A percentile compares a stretch with the other conserved stretches of the same genome.
phyloP scores from a whole-genome alignment of 202 grass and related monocot species.

The Zoysia matrella region DNA sequence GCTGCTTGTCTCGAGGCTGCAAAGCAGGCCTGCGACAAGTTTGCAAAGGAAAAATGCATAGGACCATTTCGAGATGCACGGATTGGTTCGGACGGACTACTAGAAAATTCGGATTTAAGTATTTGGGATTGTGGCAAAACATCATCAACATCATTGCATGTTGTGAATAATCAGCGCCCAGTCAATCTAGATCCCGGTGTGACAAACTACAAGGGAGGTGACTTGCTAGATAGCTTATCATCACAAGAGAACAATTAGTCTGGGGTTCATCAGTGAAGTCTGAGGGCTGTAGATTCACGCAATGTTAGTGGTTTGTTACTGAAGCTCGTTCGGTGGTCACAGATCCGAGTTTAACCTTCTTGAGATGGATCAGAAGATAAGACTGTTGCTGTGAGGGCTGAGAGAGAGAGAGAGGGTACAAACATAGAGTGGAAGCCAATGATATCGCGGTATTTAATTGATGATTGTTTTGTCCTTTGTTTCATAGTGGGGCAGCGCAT shows the following conservation, averaged over 20 bases:
- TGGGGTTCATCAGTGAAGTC: background rate
- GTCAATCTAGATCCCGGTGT: constrained; percentile 7
- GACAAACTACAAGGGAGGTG: constrained; percentile 63
- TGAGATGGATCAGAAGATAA: background rate
- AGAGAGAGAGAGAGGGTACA: background rate
- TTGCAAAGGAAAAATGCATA: constrained; percentile 73
- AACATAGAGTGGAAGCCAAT: background rate
- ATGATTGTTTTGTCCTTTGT: background rate
- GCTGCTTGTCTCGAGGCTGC: constrained; percentile 64
- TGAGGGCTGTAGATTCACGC: background rate
- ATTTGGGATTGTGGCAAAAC: constrained; percentile 35
- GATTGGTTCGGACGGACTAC: constrained; percentile 47
- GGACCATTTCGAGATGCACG: constrained; percentile 80
- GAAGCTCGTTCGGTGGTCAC: background rate
- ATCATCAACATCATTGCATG: background rate
- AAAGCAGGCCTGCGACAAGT: constrained; percentile 74
- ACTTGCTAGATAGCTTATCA: constrained; percentile 45
- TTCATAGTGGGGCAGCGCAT: background rate
- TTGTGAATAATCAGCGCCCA: background rate
- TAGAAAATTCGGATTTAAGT: constrained; percentile 48
- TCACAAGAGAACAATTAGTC: constrained; percentile 18
- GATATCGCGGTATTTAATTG: background rate
- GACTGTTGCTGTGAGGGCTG: background rate
- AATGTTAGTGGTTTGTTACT: background rate
- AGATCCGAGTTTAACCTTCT: background rate